Evolutionary conservation across 2,329 filamentous ascomycete species (phyloP).

Genomic region (Botryosphaeria agaves): DNA sequence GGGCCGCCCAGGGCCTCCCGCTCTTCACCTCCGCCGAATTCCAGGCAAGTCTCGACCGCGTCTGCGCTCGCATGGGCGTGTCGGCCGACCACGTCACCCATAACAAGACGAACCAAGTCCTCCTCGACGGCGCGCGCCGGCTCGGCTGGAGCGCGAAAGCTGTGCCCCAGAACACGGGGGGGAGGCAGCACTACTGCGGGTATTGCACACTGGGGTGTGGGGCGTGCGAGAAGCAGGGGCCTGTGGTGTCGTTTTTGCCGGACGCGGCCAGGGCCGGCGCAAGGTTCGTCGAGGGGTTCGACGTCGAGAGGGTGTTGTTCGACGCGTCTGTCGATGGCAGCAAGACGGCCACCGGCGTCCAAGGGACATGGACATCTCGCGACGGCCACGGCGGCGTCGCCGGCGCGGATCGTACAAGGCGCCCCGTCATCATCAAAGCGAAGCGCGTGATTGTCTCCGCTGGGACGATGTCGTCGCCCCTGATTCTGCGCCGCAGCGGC

Average conservation of each 20-base stretch:
- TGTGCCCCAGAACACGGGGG: constrained; percentile 66
- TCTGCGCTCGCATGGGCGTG: constrained; percentile 66
- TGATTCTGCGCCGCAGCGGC: constrained; percentile 62
- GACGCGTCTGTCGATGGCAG: constrained; percentile 38
- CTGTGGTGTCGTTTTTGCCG: constrained; percentile 58
- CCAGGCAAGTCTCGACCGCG: constrained; percentile 62
- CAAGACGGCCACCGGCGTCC: constrained; percentile 49
- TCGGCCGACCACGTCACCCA: constrained; percentile 48
- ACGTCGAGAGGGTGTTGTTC: constrained; percentile 55
- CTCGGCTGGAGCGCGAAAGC: constrained; percentile 53
- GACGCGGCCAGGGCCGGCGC: constrained; percentile 65
- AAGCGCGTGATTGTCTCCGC: too few relatives aligned
- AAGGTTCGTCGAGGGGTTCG: constrained; percentile 68
- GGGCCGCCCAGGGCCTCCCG: constrained; percentile 51
- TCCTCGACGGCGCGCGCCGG: constrained; percentile 60
- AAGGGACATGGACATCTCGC: constrained; percentile 59
- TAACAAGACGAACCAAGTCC: constrained; percentile 50
- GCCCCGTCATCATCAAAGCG: constrained; percentile 55
- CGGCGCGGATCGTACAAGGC: constrained; percentile 31
- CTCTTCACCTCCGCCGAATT: constrained; percentile 61
- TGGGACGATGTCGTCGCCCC: too few relatives aligned
- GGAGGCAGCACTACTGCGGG: constrained; percentile 55
- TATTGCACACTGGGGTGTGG: constrained; percentile 43
- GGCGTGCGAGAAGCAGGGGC: constrained; percentile 60
- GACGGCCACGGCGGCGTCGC: constrained; percentile 43